These are phyloP conservation scores for Trichoderma brevicompactum DNA, from an alignment of 2,329 filamentous ascomycete genomes.

Conservation along the genomic window DNA sequence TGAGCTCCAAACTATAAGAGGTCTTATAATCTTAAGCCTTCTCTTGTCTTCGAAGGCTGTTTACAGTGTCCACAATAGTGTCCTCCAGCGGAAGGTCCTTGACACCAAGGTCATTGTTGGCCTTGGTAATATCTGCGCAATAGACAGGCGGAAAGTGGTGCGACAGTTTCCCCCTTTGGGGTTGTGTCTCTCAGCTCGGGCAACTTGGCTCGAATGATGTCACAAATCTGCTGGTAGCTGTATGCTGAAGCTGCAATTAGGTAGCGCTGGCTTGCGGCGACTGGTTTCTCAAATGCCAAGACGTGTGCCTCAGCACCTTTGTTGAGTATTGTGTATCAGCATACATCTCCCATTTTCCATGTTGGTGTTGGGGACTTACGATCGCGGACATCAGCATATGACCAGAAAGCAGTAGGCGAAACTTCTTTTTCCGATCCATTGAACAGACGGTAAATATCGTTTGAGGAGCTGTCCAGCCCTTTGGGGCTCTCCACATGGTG, in stretches of 20 bases:
- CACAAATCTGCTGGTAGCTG: neutral
- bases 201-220: neutral
- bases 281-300: neutral
- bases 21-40: neutral
- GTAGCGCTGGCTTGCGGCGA: neutral
- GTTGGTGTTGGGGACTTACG: neutral
- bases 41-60: neutral
- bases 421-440: neutral
- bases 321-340: neutral
- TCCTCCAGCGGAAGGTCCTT: neutral
- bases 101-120: neutral
- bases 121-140: neutral
- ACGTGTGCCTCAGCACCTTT: neutral
- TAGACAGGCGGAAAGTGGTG: neutral
- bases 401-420: neutral
- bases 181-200: neutral
- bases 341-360: no score
- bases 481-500: neutral
- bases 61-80: neutral
- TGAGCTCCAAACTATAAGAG: neutral
- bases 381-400: neutral
- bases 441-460: neutral
- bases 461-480: neutral
- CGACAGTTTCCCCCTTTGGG: neutral
- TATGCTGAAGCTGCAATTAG: neutral